phyloP scores from a whole-genome alignment of 805 yeast genomes.

The Ogataea pilisensis region DNA sequence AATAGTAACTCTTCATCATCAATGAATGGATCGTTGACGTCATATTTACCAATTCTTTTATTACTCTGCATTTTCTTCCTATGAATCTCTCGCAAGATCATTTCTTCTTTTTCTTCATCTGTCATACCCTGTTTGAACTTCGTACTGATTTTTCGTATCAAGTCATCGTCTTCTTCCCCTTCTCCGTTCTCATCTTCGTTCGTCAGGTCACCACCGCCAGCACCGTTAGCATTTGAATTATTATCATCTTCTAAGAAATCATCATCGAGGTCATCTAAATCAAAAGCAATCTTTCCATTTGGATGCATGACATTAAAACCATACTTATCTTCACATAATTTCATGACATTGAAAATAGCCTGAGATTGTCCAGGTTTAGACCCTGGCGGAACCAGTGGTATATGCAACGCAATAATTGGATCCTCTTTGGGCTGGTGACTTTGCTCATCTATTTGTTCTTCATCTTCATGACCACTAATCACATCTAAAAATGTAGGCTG shows the following conservation, averaged over 20 bases:
- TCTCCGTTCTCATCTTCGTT: conserved; percentile 33
- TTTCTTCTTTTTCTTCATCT: conserved; percentile 30
- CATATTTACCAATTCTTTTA: conserved; percentile 86
- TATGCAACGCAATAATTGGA: conserved; percentile 53
- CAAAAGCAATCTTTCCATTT: conserved; percentile 53
- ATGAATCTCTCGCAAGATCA: conserved; percentile 29
- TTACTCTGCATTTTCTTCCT: conserved; percentile 45
- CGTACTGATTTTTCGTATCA: conserved; percentile 25
- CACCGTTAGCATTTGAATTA: conserved; percentile 15
- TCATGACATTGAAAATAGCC: conserved; percentile 65
- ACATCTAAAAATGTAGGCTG: conserved; percentile 17
- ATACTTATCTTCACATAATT: conserved; percentile 76
- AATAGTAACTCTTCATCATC: conserved; percentile 89
- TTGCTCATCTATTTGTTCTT: conserved; percentile 3
- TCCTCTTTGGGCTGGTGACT: conserved; percentile 15
- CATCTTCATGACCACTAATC: conserved; percentile 5
- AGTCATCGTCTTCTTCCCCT: conserved; percentile 33
- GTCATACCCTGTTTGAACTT: conserved; percentile 31
- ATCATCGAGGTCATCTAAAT: conserved; percentile 46
- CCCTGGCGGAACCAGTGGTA: conserved; percentile 50
- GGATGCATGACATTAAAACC: conserved; percentile 76
- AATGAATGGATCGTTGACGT: conserved; percentile 89
- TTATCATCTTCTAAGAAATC: conserved; percentile 39
- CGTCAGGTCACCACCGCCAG: conserved; percentile 34
- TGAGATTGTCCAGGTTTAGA: conserved; percentile 48